These are phyloP conservation scores for Melastoma malabathricum DNA, from an alignment of 345 rosid genomes.

Conservation along the genomic window DNA sequence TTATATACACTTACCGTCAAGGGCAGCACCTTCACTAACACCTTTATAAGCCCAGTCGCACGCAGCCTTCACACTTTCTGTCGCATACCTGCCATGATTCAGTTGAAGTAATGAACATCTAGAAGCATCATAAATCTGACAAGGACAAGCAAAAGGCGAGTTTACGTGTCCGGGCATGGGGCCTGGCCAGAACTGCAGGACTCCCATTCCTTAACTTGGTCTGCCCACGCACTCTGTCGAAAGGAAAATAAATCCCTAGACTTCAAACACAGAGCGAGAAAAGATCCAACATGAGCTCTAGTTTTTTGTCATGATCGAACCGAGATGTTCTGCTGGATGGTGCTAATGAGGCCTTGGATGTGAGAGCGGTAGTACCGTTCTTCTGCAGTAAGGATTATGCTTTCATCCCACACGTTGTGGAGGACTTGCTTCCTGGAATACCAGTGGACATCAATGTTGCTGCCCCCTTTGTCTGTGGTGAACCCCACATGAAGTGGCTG, in stretches of 20 bases:
- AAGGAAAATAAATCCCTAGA: not conserved
- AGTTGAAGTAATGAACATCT: not conserved
- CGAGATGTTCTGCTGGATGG: conserved; percentile 56
- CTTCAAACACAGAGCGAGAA: not conserved
- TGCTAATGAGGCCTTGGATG: conserved; percentile 39
- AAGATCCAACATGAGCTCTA: not conserved
- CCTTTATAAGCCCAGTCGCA: conserved; percentile 90
- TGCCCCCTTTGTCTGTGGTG: conserved; percentile 71
- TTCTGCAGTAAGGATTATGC: conserved; percentile 62
- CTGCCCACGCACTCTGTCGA: conserved; percentile 50
- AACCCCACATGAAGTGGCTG: conserved; percentile 80
- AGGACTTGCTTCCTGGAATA: conserved; percentile 62
- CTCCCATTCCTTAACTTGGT: conserved; percentile 57
- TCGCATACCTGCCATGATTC: conserved; percentile 44
- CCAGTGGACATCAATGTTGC: conserved; percentile 77
- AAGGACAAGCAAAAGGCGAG: conserved; percentile 6
- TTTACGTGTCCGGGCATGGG: conserved; percentile 60
- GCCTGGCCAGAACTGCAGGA: conserved; percentile 38
- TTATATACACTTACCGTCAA: conserved; percentile 32
- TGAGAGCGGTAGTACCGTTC: conserved; percentile 32
- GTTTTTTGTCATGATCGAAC: conserved; percentile 15
- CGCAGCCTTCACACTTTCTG: conserved; percentile 70
- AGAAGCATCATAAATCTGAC: not conserved
- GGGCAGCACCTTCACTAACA: conserved; percentile 34
- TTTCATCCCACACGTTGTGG: conserved; percentile 82